Base-by-base conservation (phyloP, 2,329 filamentous ascomycete species). In the Chrysoporthe cubensis region DNA sequence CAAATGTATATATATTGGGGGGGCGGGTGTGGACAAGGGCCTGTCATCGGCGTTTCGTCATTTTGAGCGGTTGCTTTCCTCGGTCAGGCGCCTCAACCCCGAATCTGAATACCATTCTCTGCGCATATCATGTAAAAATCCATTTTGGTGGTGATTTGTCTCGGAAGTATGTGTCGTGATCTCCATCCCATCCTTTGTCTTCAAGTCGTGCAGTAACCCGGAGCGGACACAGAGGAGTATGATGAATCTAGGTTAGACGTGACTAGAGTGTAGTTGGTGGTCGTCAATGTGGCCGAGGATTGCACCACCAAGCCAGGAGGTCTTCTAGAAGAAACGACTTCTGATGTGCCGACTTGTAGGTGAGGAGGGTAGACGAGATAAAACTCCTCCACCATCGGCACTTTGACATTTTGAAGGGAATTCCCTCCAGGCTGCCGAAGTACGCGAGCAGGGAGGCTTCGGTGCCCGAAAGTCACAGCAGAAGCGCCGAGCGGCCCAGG, bases 391-490 rank as follows among this genome's bases (percentile, higher is more conserved):
- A 56, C 56, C 43, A 37, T 43, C 61, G 61, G 61, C 44, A 50
- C 32, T 54, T 54, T 54, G 64, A 26, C 44, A 50, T 54, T 54
- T 54, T 54, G 64, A 26, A 34, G 26, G 21, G 40, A n/a, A 42
- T 48, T 3, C 48, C 16, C 46, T 48, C 40, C 40, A 42, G 18
- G 26, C 40, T 26, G 43, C 42, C 42, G 63, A 46, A 48, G 43
- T 37, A 18, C 43, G 21, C 34, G 18, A 16, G 52, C 40, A 37
- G 16, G 5, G 37, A 40, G 46, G 26, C 37, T 66, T 66, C 65
- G 65, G 65, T 62, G 40, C 18, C 65, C 65, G 65, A 66, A 62
- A 50, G 21, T 46, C 34, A 37, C 7, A 42, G 21, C 11, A 42
- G 46, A 46, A 37, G 57, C 46, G 57, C 57, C 52, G 57, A 52